phyloP scores from a whole-genome alignment of 257 asterid species.

The Solanum medicagineum region DNA sequence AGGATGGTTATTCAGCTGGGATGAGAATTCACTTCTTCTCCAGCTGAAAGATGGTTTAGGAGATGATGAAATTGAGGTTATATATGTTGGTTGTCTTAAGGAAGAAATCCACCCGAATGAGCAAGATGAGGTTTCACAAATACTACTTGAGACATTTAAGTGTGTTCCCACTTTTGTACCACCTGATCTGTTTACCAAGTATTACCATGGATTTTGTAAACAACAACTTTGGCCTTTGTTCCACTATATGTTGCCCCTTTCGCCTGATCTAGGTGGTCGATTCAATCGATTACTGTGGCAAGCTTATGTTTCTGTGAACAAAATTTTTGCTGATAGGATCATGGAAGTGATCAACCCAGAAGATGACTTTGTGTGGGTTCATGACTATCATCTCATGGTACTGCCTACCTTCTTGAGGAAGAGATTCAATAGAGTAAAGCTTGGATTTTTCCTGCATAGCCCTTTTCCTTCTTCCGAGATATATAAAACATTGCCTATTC shows the following conservation, averaged over 20 bases:
- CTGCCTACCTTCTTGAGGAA: constrained; percentile 82
- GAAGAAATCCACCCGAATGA: constrained; percentile 79
- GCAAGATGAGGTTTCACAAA: constrained; percentile 81
- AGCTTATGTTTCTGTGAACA: constrained; percentile 82
- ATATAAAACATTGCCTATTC: constrained; percentile 64
- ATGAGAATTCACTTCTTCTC: constrained; percentile 62
- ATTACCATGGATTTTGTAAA: constrained; percentile 80
- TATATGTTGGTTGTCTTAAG: constrained; percentile 77
- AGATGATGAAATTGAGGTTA: constrained; percentile 58
- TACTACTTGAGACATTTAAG: constrained; percentile 60
- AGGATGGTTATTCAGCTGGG: constrained; percentile 81
- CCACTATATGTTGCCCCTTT: constrained; percentile 80
- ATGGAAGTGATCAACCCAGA: constrained; percentile 92
- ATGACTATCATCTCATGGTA: constrained; percentile 81
- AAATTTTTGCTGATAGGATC: constrained; percentile 77
- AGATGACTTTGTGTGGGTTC: constrained; percentile 83
- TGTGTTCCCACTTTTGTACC: constrained; percentile 82
- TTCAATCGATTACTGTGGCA: constrained; percentile 72
- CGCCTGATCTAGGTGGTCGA: constrained; percentile 82
- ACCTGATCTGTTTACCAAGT: constrained; percentile 48
- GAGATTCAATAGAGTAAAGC: constrained; percentile 77
- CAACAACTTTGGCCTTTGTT: constrained; percentile 84
- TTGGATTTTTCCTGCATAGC: constrained; percentile 78
- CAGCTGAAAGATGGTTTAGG: constrained; percentile 70
- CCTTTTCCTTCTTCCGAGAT: constrained; percentile 85